These are phyloP conservation scores for Dryas integrifolia DNA, from an alignment of 331 rosid species.

Conservation along the genomic window DNA sequence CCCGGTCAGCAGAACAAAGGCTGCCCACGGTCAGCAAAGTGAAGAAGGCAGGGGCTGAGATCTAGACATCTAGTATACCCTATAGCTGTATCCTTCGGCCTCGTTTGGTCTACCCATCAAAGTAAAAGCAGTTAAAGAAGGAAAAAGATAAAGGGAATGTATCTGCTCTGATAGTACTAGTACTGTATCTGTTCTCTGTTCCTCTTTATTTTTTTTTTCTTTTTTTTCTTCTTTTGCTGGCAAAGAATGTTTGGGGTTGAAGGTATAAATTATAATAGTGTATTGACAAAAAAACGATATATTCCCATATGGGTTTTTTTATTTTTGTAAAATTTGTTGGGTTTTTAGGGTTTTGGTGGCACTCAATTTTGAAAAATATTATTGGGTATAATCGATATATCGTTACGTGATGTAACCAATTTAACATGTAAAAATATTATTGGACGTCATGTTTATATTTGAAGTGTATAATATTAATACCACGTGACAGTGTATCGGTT, in stretches of 20 bases:
- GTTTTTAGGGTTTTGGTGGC: constrained; percentile 8
- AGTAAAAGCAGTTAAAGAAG: constrained; percentile 76
- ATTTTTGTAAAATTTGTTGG: constrained; percentile 20
- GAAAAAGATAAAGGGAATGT: constrained; percentile 61
- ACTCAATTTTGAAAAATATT: neutral
- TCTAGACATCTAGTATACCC: constrained; percentile 25
- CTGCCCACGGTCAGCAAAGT: constrained; percentile 73
- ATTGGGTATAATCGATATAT: too few relatives aligned
- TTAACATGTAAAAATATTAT: too few relatives aligned
- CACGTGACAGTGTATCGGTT: too few relatives aligned
- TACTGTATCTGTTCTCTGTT: constrained; percentile 8
- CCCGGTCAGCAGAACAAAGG: constrained; percentile 59
- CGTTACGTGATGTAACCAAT: too few relatives aligned
- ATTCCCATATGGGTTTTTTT: constrained; percentile 18
- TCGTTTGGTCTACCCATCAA: constrained; percentile 61
- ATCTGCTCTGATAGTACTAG: constrained; percentile 27
- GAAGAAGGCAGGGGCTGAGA: constrained; percentile 36
- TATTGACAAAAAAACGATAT: constrained; percentile 22
- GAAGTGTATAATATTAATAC: too few relatives aligned
- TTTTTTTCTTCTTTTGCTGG: constrained; percentile 43
- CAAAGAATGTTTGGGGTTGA: constrained; percentile 66
- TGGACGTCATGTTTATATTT: too few relatives aligned
- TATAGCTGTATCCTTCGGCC: constrained; percentile 39
- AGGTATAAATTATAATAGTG: constrained; percentile 31
- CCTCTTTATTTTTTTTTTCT: neutral